Evolutionary conservation across 2,329 filamentous ascomycete genomes (phyloP).

Genomic region (Xylaria digitata): DNA sequence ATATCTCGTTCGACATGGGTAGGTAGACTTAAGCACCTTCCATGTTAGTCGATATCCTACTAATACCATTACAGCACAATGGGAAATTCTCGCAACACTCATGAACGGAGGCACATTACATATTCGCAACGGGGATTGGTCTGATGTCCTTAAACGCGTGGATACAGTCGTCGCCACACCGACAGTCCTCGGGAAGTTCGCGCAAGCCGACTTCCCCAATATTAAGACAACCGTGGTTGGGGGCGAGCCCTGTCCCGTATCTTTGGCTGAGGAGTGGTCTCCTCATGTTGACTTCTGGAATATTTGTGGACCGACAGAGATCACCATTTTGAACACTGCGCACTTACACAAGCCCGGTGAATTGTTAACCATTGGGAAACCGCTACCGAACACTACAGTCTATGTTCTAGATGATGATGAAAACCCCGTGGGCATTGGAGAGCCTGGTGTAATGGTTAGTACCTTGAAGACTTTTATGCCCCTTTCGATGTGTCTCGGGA

Average conservation of each 20-base stretch:
- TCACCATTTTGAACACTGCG: constrained; percentile 69
- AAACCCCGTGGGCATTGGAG: constrained; percentile 59
- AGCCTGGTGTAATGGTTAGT: constrained; percentile 59
- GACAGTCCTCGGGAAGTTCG: constrained; percentile 63
- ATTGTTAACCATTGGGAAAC: constrained; percentile 64
- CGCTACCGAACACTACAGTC: constrained; percentile 67
- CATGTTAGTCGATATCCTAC: constrained; percentile 19
- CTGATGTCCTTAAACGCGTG: constrained; percentile 59
- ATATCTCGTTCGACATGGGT: constrained; percentile 72
- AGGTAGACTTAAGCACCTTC: constrained; percentile 45
- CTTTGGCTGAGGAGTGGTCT: constrained; percentile 68
- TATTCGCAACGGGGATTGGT: constrained; percentile 63
- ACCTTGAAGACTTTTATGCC: background rate
- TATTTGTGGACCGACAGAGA: constrained; percentile 70
- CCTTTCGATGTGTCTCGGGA: background rate
- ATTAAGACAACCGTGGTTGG: constrained; percentile 65
- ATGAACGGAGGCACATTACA: constrained; percentile 69
- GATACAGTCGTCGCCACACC: constrained; percentile 67
- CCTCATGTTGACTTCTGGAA: constrained; percentile 63
- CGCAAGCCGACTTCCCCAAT: constrained; percentile 59
- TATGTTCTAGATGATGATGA: constrained; percentile 64
- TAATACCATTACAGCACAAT: constrained; percentile 58
- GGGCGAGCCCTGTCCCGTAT: constrained; percentile 59
- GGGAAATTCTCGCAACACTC: constrained; percentile 68
- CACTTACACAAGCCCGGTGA: constrained; percentile 60